These are phyloP conservation scores for Aspergillus sp. DNA, from an alignment of 2,329 filamentous ascomycete genomes.

Conservation along the genomic window DNA sequence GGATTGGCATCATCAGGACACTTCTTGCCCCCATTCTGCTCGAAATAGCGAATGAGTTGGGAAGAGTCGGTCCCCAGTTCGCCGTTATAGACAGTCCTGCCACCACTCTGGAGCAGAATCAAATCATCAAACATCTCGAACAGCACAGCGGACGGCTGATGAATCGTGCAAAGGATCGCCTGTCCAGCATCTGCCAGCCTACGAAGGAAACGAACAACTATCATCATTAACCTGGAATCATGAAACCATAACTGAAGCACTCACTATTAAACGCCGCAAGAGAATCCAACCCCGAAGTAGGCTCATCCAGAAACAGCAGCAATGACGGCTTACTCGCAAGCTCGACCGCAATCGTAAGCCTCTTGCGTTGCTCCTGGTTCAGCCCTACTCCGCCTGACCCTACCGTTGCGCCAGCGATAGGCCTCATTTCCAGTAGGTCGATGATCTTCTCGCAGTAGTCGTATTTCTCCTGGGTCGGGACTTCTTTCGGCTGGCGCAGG, in stretches of 20 bases:
- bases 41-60: conserved; percentile 70
- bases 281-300: conserved; percentile 66
- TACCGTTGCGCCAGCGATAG: conserved; percentile 65
- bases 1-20: conserved; percentile 67
- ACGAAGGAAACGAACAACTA: conserved; percentile 57
- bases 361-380: conserved; percentile 66
- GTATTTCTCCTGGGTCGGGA: conserved; percentile 62
- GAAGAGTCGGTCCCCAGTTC: conserved; percentile 75
- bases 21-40: conserved; percentile 59
- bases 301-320: conserved; percentile 65
- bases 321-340: conserved; percentile 60
- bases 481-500: conserved; percentile 60
- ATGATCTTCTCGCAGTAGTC: conserved; percentile 68
- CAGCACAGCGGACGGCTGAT: conserved; percentile 81
- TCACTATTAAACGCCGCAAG: conserved; percentile 63
- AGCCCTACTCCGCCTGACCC: conserved; percentile 60
- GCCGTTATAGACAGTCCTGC: conserved; percentile 81
- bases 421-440: conserved; percentile 67
- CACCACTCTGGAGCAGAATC: conserved; percentile 73
- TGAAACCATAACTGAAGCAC: background rate
- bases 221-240: background rate
- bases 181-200: conserved; percentile 73
- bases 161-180: conserved; percentile 86
- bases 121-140: conserved; percentile 88
- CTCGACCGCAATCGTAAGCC: conserved; percentile 65